Conservation (phyloP, 257 asterid species). For the Penstemon davidsonii region DNA sequence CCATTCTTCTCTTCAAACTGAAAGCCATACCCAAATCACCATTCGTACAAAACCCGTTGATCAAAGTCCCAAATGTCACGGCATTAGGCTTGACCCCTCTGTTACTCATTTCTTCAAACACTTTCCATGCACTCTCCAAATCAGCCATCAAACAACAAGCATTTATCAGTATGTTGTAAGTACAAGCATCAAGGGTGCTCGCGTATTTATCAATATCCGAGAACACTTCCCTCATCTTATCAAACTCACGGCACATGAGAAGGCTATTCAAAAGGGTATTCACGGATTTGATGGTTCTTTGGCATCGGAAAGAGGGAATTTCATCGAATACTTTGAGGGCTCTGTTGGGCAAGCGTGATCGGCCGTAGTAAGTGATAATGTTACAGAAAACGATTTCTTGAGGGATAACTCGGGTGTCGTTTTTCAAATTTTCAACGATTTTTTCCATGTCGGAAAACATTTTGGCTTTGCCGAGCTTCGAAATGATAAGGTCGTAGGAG, state of each 20-base stretch:
- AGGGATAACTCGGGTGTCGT: constrained; percentile 51
- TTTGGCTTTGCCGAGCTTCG: constrained; percentile 75
- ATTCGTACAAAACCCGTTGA: constrained; percentile 52
- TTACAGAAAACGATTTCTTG: constrained; percentile 68
- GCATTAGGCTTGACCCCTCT: constrained; percentile 60
- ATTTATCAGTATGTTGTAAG: constrained; percentile 62
- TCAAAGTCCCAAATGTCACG: constrained; percentile 71
- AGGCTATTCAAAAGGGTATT: constrained; percentile 61
- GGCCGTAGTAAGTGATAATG: constrained; percentile 56
- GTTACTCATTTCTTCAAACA: constrained; percentile 65
- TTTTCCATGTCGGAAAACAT: constrained; percentile 67
- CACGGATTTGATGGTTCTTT: constrained; percentile 56
- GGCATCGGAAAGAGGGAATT: constrained; percentile 60
- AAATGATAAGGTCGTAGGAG: constrained; percentile 77
- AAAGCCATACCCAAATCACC: constrained; percentile 45
- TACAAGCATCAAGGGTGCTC: constrained; percentile 53
- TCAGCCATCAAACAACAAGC: constrained; percentile 41
- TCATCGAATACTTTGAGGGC: constrained; percentile 60
- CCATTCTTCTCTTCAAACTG: constrained; percentile 57
- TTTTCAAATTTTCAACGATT: constrained; percentile 44
- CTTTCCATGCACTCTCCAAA: constrained; percentile 42
- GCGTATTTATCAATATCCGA: constrained; percentile 38
- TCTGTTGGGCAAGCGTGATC: constrained; percentile 54
- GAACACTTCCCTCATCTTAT: constrained; percentile 44
- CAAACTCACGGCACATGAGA: constrained; percentile 49